phyloP scores from a whole-genome alignment of 805 yeast genomes.

The Myxozyma neotropica region DNA sequence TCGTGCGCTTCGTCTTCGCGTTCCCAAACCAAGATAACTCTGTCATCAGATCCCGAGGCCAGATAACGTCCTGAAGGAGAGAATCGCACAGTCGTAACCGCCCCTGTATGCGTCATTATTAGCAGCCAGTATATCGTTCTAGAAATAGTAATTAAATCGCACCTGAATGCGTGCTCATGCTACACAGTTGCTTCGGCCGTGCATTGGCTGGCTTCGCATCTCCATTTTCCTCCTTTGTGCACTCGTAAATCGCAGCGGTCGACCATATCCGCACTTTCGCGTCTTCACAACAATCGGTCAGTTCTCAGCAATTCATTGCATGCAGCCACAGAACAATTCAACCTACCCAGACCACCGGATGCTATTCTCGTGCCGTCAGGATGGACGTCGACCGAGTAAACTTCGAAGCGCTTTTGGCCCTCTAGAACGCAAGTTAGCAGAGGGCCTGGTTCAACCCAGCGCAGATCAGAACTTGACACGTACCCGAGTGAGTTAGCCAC shows the following conservation, averaged over 20 bases:
- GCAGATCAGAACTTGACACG: constrained; percentile 29
- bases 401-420: constrained; percentile 78
- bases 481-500: constrained; percentile 66
- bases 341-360: constrained; percentile 72
- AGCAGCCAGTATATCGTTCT: neutral
- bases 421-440: constrained; percentile 47
- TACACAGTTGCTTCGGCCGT: constrained; percentile 61
- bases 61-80: constrained; percentile 89
- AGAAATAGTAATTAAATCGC: neutral
- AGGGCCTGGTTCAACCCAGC: neutral
- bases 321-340: neutral
- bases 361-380: constrained; percentile 85
- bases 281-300: no score
- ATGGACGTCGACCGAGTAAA: constrained; percentile 79
- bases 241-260: constrained; percentile 77
- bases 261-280: constrained; percentile 94
- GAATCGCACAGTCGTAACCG: constrained; percentile 90
- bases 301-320: neutral
- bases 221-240: constrained; percentile 43
- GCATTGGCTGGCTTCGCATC: neutral
- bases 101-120: constrained; percentile 40
- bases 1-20: constrained; percentile 65
- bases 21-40: constrained; percentile 90
- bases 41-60: constrained; percentile 95
- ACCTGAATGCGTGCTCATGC: constrained; percentile 95